Conservation (phyloP, 257 asterid species). For the Salvia rosmarinus region DNA sequence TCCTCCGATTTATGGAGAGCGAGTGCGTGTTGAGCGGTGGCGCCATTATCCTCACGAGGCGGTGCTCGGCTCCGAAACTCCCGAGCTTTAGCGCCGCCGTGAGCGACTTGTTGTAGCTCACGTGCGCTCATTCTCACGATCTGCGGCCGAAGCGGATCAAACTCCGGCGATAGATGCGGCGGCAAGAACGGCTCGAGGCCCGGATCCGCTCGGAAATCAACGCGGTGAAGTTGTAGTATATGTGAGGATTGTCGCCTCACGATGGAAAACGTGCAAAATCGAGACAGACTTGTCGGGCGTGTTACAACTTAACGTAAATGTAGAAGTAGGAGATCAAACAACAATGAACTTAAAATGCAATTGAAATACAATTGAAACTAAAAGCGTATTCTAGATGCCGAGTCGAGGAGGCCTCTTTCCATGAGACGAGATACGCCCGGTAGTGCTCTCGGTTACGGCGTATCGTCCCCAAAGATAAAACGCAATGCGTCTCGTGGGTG, state of each 20-base stretch:
- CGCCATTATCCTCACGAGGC: conserved; percentile 52
- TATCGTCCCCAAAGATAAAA: too few species aligned
- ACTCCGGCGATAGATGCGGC: conserved; percentile 47
- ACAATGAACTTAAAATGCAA: too few species aligned
- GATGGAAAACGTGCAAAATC: too few species aligned
- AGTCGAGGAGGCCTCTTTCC: too few species aligned
- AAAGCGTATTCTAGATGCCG: too few species aligned
- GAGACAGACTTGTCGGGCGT: too few species aligned
- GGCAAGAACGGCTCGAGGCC: conserved; percentile 73
- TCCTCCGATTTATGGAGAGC: conserved; percentile 60
- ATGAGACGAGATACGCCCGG: too few species aligned
- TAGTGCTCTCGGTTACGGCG: too few species aligned
- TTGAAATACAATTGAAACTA: too few species aligned
- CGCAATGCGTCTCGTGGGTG: too few species aligned
- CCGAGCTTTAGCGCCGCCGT: conserved; percentile 40
- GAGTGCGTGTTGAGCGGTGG: conserved; percentile 72
- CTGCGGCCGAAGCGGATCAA: conserved; percentile 45
- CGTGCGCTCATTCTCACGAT: conserved; percentile 16
- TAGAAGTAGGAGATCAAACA: too few species aligned
- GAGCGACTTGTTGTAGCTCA: conserved; percentile 40
- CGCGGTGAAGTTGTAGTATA: conserved; percentile 55
- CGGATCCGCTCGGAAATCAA: conserved; percentile 61
- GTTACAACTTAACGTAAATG: too few species aligned
- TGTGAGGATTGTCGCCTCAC: conserved; percentile 77
- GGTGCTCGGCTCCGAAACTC: conserved; percentile 17